Evolutionary conservation across 2,329 filamentous ascomycete genomes (phyloP), one percentile per base, ranked within the genome.

Genomic region (Diaporthe amygdali): DNA sequence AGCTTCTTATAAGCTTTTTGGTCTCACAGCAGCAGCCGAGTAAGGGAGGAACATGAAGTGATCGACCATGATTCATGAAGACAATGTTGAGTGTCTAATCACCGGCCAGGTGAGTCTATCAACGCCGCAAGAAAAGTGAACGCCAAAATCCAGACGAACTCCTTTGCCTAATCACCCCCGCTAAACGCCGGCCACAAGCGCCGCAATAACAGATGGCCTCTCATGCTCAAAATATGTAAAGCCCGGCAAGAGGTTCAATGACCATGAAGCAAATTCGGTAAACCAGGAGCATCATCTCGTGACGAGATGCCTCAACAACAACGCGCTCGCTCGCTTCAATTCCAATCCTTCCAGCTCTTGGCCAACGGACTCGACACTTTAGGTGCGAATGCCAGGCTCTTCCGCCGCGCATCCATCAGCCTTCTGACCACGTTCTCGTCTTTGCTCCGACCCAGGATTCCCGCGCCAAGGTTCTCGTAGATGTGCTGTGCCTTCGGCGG

Each of bases 361-460:
- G 89, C 87, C 75, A 95, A 82, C 2, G 93, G 93, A 79, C 93
- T 95, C 22, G 88, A 91, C 71, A 94, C 83, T 81, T 93, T 92
- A 37, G 93, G 93, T 39, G 92, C 92, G 83, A 91, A 94, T 77
- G 94, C 92, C 80, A 94, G 79, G 77, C 92, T 96, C 88, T 94
- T 94, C 72, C 93, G 87, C 72, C 93, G 86, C 0, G 92, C 93
- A 14, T 91, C 90, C 86, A 93, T 90, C 72, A 95, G 82, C 59
- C 90, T 86, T 81, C 89, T 86, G 73, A 90, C 82, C 69, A 93
- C 84, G 25, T 83, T 84, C 76, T 88, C 84, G 76, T 91, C 87
- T 80, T 88, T 88, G 64, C 87, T 83, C 63, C 80, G 81, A 69
- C 80, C 81, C 69, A 90, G 77, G 5, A 88, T 79, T 0, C 84